Conservation (phyloP, 352 stramenopile genomes). For the Phytopythium kandeliae region DNA sequence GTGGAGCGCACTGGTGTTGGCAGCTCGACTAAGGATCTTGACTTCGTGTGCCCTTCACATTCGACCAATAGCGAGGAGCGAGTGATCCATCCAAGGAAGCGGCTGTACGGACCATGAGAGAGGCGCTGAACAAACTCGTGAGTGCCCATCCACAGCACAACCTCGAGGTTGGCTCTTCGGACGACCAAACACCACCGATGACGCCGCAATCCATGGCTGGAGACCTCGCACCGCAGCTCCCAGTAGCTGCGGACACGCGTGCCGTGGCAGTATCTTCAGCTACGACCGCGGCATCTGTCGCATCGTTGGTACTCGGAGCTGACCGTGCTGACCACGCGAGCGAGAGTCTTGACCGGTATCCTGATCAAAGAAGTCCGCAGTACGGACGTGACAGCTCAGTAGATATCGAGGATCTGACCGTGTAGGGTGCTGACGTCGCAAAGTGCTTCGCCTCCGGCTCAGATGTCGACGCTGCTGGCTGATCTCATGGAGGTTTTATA, state of each 20-base stretch:
- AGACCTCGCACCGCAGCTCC: constrained; percentile 1
- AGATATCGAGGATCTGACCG: constrained; percentile 21
- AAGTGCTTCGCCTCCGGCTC: background rate
- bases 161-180: constrained; percentile 35
- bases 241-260: background rate
- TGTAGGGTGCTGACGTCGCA: constrained; percentile 4
- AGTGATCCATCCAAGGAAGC: constrained; percentile 53
- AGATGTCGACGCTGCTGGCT: too few species aligned
- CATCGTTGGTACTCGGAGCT: background rate
- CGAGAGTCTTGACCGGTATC: background rate
- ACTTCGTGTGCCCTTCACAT: background rate
- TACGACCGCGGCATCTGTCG: background rate
- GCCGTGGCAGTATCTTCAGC: background rate
- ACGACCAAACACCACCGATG: constrained; percentile 4
- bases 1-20: background rate
- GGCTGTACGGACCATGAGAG: constrained; percentile 58
- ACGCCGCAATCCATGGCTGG: background rate
- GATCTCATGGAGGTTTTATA: too few species aligned
- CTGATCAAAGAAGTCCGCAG: background rate
- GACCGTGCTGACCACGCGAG: background rate
- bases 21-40: background rate
- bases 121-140: constrained; percentile 73
- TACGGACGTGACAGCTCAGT: constrained; percentile 15
- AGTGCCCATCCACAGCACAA: constrained; percentile 74
- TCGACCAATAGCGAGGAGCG: constrained; percentile 29